Percentiles rank a stretch among this genome's conserved stretches.
These are phyloP conservation scores for Carpinus viminea DNA, from an alignment of 306 rosid species.

Conservation along the genomic window DNA sequence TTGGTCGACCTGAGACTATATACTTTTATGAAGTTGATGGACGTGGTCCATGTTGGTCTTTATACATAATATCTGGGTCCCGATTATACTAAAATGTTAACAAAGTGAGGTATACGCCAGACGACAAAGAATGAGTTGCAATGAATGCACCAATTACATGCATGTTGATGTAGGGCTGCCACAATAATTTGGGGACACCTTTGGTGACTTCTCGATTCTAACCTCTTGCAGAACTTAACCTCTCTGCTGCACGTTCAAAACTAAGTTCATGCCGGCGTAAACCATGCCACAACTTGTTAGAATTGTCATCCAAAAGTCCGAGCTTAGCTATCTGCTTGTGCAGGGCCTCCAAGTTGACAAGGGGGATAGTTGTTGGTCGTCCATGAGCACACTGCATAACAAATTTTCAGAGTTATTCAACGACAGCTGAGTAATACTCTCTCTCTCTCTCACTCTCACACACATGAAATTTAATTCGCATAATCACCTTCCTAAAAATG, in stretches of 20 bases:
- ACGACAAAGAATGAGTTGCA: constrained; percentile 17
- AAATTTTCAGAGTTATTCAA: constrained; percentile 19
- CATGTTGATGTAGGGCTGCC: constrained; percentile 18
- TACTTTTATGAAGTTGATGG: constrained; percentile 98
- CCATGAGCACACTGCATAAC: constrained; percentile 92
- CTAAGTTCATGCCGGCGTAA: constrained; percentile 49
- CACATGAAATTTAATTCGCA: background rate
- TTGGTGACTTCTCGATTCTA: constrained; percentile 18
- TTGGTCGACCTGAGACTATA: constrained; percentile 93
- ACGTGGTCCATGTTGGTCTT: constrained; percentile 99
- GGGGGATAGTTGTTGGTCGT: constrained; percentile 84
- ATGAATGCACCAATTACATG: background rate
- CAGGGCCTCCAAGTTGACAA: constrained; percentile 83
- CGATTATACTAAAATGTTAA: background rate
- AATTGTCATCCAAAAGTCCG: constrained; percentile 31
- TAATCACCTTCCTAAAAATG: background rate
- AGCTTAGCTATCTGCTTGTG: constrained; percentile 72
- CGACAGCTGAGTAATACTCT: background rate
- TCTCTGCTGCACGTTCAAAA: constrained; percentile 55
- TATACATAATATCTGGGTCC: background rate
- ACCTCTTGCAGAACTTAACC: constrained; percentile 41
- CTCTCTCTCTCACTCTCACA: constrained; percentile 12
- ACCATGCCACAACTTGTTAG: constrained; percentile 61
- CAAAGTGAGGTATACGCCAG: constrained; percentile 26
- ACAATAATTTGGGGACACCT: background rate